phyloP scores from a whole-genome alignment of 2,329 filamentous ascomycete genomes.

The Gnomoniopsis smithogilvyi region DNA sequence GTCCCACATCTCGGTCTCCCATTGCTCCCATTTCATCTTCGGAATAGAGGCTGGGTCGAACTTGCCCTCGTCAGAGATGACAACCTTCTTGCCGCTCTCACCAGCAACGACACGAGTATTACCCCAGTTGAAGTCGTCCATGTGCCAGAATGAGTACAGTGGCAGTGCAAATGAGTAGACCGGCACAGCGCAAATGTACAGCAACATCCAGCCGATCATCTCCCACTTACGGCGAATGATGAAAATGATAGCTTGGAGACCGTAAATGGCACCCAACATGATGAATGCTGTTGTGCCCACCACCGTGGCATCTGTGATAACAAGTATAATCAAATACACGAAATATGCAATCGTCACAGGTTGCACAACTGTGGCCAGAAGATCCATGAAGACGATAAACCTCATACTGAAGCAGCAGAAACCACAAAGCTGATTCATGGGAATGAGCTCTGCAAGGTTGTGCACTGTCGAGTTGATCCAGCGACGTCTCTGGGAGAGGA shows the following conservation, averaged over 20 bases:
- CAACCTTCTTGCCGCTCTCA: conserved; percentile 86
- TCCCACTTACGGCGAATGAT: conserved; percentile 97
- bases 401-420: conserved; percentile 99
- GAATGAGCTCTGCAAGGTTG: conserved; percentile 94
- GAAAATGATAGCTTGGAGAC: conserved; percentile 95
- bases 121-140: conserved; percentile 99
- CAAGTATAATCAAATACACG: conserved; percentile 77
- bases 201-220: conserved; percentile 99
- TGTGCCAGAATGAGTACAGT: conserved; percentile 96
- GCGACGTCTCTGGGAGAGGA: conserved; percentile 95
- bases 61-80: conserved; percentile 96
- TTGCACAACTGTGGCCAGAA: conserved; percentile 87
- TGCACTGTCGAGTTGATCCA: conserved; percentile 99
- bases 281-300: conserved; percentile 86
- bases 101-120: conserved; percentile 97
- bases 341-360: conserved; percentile 91
- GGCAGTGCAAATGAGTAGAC: conserved; percentile 89
- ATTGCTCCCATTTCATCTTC: conserved; percentile 99
- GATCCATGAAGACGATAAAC: conserved; percentile 92
- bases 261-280: conserved; percentile 91
- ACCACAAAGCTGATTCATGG: conserved; percentile 89
- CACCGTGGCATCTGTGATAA: conserved; percentile 58
- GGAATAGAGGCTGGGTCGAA: conserved; percentile 92
- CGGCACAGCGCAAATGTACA: conserved; percentile 88
- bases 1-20: conserved; percentile 97